Conservation (phyloP, 495 filamentous ascomycete genomes). For the Hypoxylon lenormandii region DNA sequence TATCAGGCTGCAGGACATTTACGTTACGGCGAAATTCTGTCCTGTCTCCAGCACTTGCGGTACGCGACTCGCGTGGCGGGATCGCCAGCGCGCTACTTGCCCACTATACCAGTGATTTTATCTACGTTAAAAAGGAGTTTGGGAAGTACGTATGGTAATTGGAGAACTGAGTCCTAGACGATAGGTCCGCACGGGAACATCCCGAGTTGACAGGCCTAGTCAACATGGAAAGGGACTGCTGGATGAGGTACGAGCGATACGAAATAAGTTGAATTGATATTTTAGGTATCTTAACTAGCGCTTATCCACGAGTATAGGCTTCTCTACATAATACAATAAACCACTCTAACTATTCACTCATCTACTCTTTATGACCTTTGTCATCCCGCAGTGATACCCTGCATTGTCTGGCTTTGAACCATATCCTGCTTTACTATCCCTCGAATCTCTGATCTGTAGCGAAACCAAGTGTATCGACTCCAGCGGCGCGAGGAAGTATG, state of each 20-base stretch:
- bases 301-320: too few relatives aligned
- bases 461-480: too few relatives aligned
- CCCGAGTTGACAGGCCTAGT: constrained; percentile 10
- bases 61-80: constrained; percentile 31
- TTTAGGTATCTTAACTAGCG: too few relatives aligned
- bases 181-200: constrained; percentile 26
- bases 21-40: constrained; percentile 52
- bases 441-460: too few relatives aligned
- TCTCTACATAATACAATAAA: too few relatives aligned
- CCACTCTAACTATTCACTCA: too few relatives aligned
- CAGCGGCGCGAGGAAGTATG: too few relatives aligned
- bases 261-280: background rate
- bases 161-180: constrained; percentile 20
- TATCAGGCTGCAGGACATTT: constrained; percentile 48
- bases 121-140: constrained; percentile 29
- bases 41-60: constrained; percentile 42
- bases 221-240: background rate
- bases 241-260: constrained; percentile 1
- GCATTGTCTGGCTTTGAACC: too few relatives aligned
- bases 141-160: constrained; percentile 27
- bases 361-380: too few relatives aligned
- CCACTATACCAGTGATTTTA: constrained; percentile 12
- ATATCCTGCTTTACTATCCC: too few relatives aligned
- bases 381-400: too few relatives aligned
- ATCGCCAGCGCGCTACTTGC: constrained; percentile 21